Conservation (phyloP, 331 rosid genomes). For the Dryas integrifolia region DNA sequence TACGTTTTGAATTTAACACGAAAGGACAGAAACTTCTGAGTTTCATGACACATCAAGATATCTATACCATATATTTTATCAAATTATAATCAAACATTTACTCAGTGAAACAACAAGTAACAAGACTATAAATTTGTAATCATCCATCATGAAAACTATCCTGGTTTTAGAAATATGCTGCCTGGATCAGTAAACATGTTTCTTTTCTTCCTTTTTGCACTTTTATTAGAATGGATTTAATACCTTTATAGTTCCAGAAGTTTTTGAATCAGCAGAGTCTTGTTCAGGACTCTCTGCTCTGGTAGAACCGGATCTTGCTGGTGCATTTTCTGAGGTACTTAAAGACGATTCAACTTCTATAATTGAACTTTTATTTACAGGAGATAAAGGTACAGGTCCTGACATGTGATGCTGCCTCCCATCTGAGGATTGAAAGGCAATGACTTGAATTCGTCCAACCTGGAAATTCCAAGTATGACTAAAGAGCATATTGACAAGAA, state of each 20-base stretch:
- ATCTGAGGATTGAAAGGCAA: conserved; percentile 95
- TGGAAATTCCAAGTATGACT: conserved; percentile 30
- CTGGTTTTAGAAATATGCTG: background rate
- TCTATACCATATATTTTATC: background rate
- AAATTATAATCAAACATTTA: background rate
- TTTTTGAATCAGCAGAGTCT: conserved; percentile 80
- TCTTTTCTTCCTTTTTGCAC: background rate
- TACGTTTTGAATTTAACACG: background rate
- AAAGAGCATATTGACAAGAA: conserved; percentile 16
- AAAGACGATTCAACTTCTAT: conserved; percentile 88
- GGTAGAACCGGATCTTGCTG: conserved; percentile 42
- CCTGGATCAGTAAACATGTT: background rate
- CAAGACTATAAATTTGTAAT: background rate
- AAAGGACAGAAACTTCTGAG: background rate
- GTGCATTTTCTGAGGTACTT: conserved; percentile 70
- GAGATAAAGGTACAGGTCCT: conserved; percentile 64
- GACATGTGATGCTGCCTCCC: conserved; percentile 66
- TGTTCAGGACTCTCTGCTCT: conserved; percentile 55
- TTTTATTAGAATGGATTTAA: background rate
- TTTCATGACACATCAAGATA: background rate
- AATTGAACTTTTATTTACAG: conserved; percentile 58
- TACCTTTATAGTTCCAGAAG: conserved; percentile 67
- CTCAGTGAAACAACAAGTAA: background rate
- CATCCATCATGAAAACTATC: background rate
- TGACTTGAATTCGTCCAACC: conserved; percentile 96